Evolutionary conservation across 495 filamentous ascomycete genomes (phyloP).

Genomic region (Bombardia bombarda): DNA sequence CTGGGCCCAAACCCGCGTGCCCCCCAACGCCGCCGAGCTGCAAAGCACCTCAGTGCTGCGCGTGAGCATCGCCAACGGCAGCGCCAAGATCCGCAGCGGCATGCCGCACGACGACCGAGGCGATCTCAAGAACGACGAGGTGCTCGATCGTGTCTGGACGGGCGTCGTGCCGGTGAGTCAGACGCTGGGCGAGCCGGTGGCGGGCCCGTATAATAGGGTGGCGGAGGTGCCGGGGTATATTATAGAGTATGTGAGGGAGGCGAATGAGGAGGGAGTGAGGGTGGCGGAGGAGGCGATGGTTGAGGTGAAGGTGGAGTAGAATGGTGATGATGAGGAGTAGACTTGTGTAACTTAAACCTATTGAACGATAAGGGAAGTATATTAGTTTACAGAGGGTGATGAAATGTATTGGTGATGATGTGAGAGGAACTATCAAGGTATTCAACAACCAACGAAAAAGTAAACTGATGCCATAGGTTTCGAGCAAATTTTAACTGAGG

Average conservation of each 20-base stretch:
- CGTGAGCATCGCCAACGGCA: conserved; percentile 61
- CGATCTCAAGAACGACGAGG: conserved; percentile 54
- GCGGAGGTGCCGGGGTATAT: conserved; percentile 58
- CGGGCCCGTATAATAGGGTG: conserved; percentile 53
- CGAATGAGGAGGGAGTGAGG: conserved; percentile 44
- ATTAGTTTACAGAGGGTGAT: neutral
- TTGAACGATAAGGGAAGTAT: neutral
- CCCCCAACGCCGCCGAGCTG: conserved; percentile 70
- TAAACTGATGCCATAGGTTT: too few relatives aligned
- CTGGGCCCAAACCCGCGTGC: conserved; percentile 62
- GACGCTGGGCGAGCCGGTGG: conserved; percentile 59
- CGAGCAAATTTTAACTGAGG: too few relatives aligned
- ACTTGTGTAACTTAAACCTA: too few relatives aligned
- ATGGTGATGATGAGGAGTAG: neutral
- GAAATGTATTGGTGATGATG: neutral
- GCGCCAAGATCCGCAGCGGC: conserved; percentile 70
- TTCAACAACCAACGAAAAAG: too few relatives aligned
- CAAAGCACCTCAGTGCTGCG: conserved; percentile 66
- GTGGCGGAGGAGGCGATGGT: conserved; percentile 45
- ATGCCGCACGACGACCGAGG: conserved; percentile 61
- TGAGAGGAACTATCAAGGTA: too few relatives aligned
- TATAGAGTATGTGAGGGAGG: conserved; percentile 43
- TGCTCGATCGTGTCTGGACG: conserved; percentile 62
- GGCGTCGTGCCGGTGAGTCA: conserved; percentile 75
- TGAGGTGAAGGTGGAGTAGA: conserved; percentile 17